Evolutionary conservation across 495 filamentous ascomycete genomes (phyloP).

Genomic region (Hypomontagnella monticulosa): DNA sequence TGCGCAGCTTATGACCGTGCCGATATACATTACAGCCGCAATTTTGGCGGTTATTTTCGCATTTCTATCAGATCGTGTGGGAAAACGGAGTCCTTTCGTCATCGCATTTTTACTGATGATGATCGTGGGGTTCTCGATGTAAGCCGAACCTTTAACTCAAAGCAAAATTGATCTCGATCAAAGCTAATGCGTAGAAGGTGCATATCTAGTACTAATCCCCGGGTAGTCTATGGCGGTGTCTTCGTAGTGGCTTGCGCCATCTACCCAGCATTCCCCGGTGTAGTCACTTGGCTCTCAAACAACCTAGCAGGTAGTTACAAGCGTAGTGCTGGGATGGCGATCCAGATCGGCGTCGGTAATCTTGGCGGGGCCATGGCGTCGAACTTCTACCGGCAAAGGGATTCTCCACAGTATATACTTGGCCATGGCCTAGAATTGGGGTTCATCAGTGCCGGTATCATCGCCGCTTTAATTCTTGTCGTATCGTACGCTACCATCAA

Average conservation of each 20-base stretch:
- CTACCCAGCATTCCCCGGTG: constrained; percentile 70
- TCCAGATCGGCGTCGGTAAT: constrained; percentile 79
- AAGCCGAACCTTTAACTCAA: constrained; percentile 39
- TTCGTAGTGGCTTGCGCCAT: constrained; percentile 75
- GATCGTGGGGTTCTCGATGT: constrained; percentile 72
- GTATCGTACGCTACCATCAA: constrained; percentile 70
- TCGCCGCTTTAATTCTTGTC: constrained; percentile 65
- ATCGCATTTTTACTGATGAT: constrained; percentile 69
- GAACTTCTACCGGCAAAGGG: constrained; percentile 76
- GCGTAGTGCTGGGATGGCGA: constrained; percentile 75
- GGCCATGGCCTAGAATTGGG: constrained; percentile 76
- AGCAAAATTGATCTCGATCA: constrained; percentile 30
- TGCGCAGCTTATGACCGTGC: constrained; percentile 76
- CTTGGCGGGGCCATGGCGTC: constrained; percentile 77
- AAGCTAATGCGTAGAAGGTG: constrained; percentile 43
- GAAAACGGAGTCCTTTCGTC: constrained; percentile 70
- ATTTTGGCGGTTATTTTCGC: constrained; percentile 66
- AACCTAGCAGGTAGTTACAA: constrained; percentile 79
- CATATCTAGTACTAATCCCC: constrained; percentile 61
- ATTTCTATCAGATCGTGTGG: constrained; percentile 67
- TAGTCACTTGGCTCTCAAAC: constrained; percentile 75
- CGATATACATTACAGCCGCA: constrained; percentile 75
- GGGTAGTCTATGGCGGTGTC: constrained; percentile 76
- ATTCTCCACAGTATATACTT: constrained; percentile 70
- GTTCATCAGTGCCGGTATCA: constrained; percentile 69